Evolutionary conservation across 2,329 filamentous ascomycete species (phyloP), one percentile per base, ranked within the genome.

Genomic region (Harringtonia lauricola): DNA sequence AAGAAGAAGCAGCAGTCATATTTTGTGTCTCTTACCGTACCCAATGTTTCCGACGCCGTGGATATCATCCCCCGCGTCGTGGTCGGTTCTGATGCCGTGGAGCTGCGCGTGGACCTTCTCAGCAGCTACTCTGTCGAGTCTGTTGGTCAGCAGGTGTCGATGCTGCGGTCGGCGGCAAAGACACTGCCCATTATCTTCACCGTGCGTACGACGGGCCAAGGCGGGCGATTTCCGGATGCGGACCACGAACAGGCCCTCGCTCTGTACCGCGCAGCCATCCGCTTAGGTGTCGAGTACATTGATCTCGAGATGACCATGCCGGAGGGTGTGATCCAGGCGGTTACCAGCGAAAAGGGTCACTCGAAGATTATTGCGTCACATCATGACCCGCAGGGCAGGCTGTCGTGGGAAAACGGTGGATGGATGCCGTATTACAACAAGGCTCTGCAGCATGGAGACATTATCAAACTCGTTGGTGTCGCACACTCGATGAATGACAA

Each of bases 361-460:
- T 87, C 86, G 1, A 83, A 80, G 49, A 85, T 98, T 57, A 94
- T 98, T 54, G 88, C 90, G 9, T 98, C 92, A 1, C 90, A 98
- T 59, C 92, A 98, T 59, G 92, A 98, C 59, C 86, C 88, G 0
- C 66, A 74, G 44, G 83, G 83, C 9, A 69, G 72, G 19, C 68
- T 96, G 17, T 90, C 86, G 2, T 98, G 92, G 92, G 80, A 72
- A 51, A 89, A 94, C 53, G 87, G 86, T n/a, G 86, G 86, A 0
- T 98, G 92, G 90, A 80, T 92, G 45, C 74, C 81, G 24, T 82
- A 80, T 63, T 96, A 94, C 70, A 95, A 95, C 63, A 80, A 79
- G 56, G 90, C 90, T 15, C 67, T 95, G 14, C 84, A 94, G 57
- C 86, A 86, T 55, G 92, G 90, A 39, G 88, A 96, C 57, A 72